Percentiles rank a stretch among this genome's conserved stretches.
Evolutionary conservation across 768 basidiomycete species (phyloP).

Genomic region (Mycena amicta): DNA sequence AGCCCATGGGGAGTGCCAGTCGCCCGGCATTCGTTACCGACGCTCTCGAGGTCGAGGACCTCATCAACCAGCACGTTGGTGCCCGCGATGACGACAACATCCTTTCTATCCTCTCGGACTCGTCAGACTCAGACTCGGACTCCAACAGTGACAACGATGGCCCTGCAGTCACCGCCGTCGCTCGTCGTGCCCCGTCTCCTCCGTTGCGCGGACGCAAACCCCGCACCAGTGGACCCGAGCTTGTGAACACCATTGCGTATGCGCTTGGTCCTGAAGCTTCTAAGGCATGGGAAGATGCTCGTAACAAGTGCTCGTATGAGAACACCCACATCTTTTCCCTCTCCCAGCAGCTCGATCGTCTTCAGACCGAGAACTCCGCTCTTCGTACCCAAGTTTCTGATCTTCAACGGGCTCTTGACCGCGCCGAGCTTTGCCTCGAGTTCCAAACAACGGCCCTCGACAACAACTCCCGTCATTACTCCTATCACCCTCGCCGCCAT

Average conservation of each 20-base stretch:
- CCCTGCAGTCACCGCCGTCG: background rate
- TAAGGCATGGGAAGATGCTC: background rate
- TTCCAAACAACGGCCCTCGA: constrained; percentile 2
- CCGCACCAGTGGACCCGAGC: background rate
- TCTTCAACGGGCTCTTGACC: constrained; percentile 15
- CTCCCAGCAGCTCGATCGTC: constrained; percentile 12
- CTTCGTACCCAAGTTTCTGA: constrained; percentile 11
- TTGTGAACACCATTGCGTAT: background rate
- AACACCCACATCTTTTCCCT: constrained; percentile 1
- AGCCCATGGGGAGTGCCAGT: background rate
- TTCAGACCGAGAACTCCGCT: constrained; percentile 14
- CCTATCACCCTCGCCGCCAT: background rate
- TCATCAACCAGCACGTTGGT: constrained; percentile 2
- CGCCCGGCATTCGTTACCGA: constrained; percentile 9
- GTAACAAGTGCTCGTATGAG: background rate
- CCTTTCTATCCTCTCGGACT: too few species aligned
- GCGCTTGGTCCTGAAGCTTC: background rate
- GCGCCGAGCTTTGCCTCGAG: constrained; percentile 17
- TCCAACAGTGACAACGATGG: background rate
- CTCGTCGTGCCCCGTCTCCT: background rate
- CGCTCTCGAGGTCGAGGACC: constrained; percentile 5
- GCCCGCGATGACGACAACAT: constrained; percentile 2
- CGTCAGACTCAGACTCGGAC: background rate
- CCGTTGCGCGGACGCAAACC: background rate
- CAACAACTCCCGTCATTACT: constrained; percentile 1